These are phyloP conservation scores for Geoglossum cookeanum DNA, from an alignment of 2,329 filamentous ascomycete species.

Conservation along the genomic window DNA sequence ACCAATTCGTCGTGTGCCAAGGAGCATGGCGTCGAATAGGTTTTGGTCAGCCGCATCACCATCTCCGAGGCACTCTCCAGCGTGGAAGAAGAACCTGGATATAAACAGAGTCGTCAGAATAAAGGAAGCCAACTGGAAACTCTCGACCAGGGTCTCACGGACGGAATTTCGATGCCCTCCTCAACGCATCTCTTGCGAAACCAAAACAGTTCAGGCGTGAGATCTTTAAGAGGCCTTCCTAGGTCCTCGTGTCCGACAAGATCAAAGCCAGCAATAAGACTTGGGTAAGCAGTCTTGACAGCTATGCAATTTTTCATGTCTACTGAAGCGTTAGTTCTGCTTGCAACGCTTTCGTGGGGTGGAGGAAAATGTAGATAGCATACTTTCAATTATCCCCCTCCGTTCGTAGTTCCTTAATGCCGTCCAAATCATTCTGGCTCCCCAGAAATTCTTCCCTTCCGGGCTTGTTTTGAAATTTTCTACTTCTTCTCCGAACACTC, in stretches of 20 bases:
- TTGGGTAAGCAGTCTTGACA: conserved; percentile 59
- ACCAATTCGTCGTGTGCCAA: conserved; percentile 76
- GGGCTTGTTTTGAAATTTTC: conserved; percentile 51
- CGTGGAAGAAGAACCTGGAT: conserved; percentile 68
- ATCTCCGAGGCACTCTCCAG: conserved; percentile 69
- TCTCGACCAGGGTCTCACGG: background rate
- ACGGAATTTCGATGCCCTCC: conserved; percentile 58
- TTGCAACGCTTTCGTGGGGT: background rate
- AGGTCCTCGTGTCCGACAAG: conserved; percentile 74
- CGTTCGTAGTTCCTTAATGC: conserved; percentile 45
- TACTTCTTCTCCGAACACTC: conserved; percentile 59
- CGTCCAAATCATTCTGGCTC: conserved; percentile 71
- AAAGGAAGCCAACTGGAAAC: background rate
- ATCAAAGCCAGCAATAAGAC: conserved; percentile 73
- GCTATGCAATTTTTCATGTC: conserved; percentile 73
- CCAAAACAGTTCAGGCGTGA: conserved; percentile 79
- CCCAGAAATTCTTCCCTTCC: conserved; percentile 64
- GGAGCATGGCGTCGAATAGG: conserved; percentile 71
- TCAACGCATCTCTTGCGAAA: conserved; percentile 71
- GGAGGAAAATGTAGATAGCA: conserved; percentile 5
- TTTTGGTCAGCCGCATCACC: conserved; percentile 64
- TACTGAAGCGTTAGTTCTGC: conserved; percentile 7
- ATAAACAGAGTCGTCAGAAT: background rate
- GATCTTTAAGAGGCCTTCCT: conserved; percentile 54
- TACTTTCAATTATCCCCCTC: conserved; percentile 46